Base-by-base conservation (phyloP, 176 grass and related monocot genomes). In the Poa pratensis region DNA sequence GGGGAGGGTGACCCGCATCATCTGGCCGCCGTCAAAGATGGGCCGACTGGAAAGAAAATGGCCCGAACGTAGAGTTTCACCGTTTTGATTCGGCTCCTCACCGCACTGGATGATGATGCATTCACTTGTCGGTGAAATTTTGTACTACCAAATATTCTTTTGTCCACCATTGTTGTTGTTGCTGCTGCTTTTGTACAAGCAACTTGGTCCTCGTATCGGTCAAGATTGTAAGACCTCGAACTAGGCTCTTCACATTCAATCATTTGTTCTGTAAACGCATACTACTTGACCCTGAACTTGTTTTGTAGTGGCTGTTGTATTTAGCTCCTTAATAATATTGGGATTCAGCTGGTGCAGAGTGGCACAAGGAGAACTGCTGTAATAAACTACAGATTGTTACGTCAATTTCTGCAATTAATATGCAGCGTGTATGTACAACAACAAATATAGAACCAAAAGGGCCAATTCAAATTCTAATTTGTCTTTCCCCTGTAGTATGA, bases 11-110 rank as follows among this genome's bases (percentile, higher is more conserved):
- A 92, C 95, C n/a, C 91, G 89, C 87, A 64, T 93, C 27, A 87
- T 97, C 58, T 97, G 95, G 93, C 95, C 95, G 0, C 95, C 93
- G 3, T 84, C 80, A 15, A 95, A 90, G 87, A 92, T 93, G 22
- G 79, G 95, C 23, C 73, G 62, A 65, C n/a, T 95, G 14, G 76
- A 87, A 81, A 90, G 93, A 82, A 95, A 95, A 69, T 82, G 85
- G 58, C 84, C 63, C 8, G 65, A 90, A 79, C 83, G 74, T 51
- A 90, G 91, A 87, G 75, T 88, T 73, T 85, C 67, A 51, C 63
- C 76, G 4, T 32, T 68, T 80, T 95, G 67, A 89, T 83, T 73
- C 13, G 12, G 51, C 46, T 75, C 9, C 23, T 32, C 6, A 17
- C 9, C 18, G 15, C 45, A 67, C 26, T 76, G 73, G 24, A 69